These are phyloP conservation scores for Mallotus nudiflorus DNA, from an alignment of 345 rosid species.

Conservation along the genomic window DNA sequence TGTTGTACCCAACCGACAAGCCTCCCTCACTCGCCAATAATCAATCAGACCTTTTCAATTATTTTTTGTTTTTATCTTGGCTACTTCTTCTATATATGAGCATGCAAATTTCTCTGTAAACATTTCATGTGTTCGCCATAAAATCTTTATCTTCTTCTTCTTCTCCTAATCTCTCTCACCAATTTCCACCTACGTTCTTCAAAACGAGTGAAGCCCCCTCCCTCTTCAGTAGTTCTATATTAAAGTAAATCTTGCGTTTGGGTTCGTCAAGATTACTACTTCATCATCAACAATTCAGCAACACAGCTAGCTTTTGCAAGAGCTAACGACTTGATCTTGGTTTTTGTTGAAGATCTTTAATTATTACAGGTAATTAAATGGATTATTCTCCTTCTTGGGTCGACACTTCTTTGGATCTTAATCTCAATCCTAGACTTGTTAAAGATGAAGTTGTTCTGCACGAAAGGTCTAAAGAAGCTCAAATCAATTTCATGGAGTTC, in stretches of 20 bases:
- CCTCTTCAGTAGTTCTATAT: not conserved
- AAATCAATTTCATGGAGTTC: conserved; percentile 32
- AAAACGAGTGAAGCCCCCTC: conserved; percentile 3
- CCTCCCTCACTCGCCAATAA: not conserved
- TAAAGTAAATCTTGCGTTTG: not conserved
- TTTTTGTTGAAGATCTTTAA: not conserved
- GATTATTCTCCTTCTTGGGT: conserved; percentile 28
- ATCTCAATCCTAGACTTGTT: conserved; percentile 13
- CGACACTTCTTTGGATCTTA: conserved; percentile 34
- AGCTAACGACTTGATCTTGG: no score
- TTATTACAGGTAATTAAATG: conserved; percentile 6
- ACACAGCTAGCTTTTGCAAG: no score
- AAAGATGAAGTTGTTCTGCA: not conserved
- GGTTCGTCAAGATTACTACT: not conserved
- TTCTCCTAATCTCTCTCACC: no score
- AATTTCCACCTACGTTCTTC: conserved; percentile 5
- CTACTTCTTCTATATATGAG: not conserved
- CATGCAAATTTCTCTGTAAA: not conserved
- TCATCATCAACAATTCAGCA: no score
- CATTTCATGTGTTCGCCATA: not conserved
- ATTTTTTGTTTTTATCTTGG: not conserved
- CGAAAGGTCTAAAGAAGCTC: conserved; percentile 17
- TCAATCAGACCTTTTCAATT: not conserved
- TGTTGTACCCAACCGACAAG: conserved; percentile 17
- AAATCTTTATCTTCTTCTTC: not conserved